Evolutionary conservation across 345 rosid species (phyloP).

Genomic region (Populus deltoides): DNA sequence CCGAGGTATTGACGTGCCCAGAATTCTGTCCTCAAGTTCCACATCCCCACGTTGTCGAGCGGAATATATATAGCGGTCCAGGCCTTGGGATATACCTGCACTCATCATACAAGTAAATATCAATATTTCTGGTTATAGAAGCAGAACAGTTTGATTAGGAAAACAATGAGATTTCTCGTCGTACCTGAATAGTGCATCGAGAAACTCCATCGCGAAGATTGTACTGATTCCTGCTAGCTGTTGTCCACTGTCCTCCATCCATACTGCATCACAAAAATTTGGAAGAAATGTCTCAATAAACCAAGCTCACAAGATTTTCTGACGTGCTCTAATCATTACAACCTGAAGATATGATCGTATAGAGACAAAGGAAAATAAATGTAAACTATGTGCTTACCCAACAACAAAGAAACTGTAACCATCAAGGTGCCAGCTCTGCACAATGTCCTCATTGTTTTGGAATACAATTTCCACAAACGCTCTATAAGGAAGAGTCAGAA

Average conservation of each 20-base stretch:
- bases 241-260: conserved; percentile 93
- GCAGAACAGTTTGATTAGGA: not conserved
- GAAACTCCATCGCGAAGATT: conserved; percentile 81
- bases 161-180: not conserved
- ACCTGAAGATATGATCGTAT: not conserved
- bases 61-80: conserved; percentile 89
- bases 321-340: not conserved
- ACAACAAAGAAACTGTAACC: conserved; percentile 86
- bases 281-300: not conserved
- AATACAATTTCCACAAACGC: conserved; percentile 80
- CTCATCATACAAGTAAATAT: not conserved
- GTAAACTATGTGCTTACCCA: conserved; percentile 48
- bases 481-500: conserved; percentile 64
- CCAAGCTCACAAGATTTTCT: not conserved
- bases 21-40: conserved; percentile 80
- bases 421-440: conserved; percentile 84
- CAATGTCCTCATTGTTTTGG: conserved; percentile 70
- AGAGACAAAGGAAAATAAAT: not conserved
- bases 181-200: conserved; percentile 78
- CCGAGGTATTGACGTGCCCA: conserved; percentile 96
- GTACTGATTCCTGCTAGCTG: conserved; percentile 60
- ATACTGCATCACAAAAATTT: conserved; percentile 46
- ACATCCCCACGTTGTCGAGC: conserved; percentile 91
- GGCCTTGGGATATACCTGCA: conserved; percentile 85
- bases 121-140: not conserved